Evolutionary conservation across 352 stramenopile species (phyloP).

Genomic region (Globisporangium mamillatum): DNA sequence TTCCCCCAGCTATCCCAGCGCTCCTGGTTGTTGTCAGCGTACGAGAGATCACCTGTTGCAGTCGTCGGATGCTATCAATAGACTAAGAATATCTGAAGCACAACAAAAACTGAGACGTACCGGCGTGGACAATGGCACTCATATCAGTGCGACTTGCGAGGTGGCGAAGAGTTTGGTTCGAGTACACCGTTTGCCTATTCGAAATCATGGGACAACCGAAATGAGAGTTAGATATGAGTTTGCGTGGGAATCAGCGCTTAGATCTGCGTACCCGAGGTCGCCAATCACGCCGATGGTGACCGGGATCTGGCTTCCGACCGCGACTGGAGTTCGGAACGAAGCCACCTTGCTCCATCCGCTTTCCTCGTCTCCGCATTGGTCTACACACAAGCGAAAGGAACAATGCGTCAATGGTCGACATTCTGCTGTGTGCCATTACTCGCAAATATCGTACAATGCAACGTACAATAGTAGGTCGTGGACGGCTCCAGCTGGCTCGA

Average conservation of each 20-base stretch:
- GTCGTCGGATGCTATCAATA: not conserved
- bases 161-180: slow-evolving; percentile 79
- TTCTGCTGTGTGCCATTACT: no score
- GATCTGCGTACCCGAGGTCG: slow-evolving; percentile 70
- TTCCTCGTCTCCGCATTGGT: slow-evolving; percentile 55
- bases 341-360: slow-evolving; percentile 48
- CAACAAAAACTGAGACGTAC: slow-evolving; percentile 13
- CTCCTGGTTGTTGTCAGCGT: slow-evolving; percentile 82
- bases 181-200: slow-evolving; percentile 84
- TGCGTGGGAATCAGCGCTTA: not conserved
- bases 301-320: slow-evolving; percentile 45
- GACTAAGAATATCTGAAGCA: not conserved
- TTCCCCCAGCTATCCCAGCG: slow-evolving; percentile 89
- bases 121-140: slow-evolving; percentile 68
- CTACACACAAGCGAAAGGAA: slow-evolving; percentile 23
- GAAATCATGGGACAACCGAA: not conserved
- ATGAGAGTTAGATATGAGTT: not conserved
- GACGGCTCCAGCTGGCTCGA: slow-evolving; percentile 40
- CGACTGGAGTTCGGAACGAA: slow-evolving; percentile 51
- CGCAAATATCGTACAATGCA: not conserved
- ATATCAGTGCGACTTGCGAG: slow-evolving; percentile 40
- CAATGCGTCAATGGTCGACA: not conserved
- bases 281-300: slow-evolving; percentile 85
- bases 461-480: slow-evolving; percentile 76
- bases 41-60: slow-evolving; percentile 82